Base-by-base conservation (phyloP, 305 asterid species). In the Lippia alba region DNA sequence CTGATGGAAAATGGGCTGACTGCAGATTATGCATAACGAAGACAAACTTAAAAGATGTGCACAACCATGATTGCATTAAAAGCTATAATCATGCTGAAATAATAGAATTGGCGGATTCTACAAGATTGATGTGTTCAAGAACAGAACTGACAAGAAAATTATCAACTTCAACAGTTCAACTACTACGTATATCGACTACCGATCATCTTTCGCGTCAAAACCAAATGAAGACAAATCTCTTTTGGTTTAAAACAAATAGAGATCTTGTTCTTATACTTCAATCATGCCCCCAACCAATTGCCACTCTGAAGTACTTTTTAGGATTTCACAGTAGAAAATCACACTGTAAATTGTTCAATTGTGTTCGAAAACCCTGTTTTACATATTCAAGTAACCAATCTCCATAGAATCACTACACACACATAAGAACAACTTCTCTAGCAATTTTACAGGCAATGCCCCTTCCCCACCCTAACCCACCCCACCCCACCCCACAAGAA, bases 1-100 rank as follows among this genome's bases (percentile, higher is more conserved):
- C 80, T 75, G 80, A 74, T 15, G 69, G 57, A 68, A 72, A 63
- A n/a, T 1, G 17, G 30, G 12, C 34, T 67, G 33, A 59, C 48
- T 56, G 20, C 14, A 41, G 56, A 8, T 20, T 18, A 32, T 19
- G 53, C 16, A 65, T 4, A 45, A 4, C 11, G 60, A 4, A 33
- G 12, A 9, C 34, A 19, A 53, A 40, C 24, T 54, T 14, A 36
- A 53, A 40, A 17, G 2, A 10, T 10, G n/a, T 10, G 34, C 68
- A 36, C 46, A 58, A 33, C 17, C 54, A n/a, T 46, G 41, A 64
- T 24, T 24, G 30, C 30, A 24, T 24, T 24, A 24, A 39, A 4
- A 16, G 12, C 41, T 15, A 56, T 8, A 40, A 54, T 34, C 18
- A 56, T 54, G 15, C 63, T 51, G 53, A 15, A 15, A 18, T 1